These are phyloP conservation scores for Kuraishia hungarica DNA, from an alignment of 805 yeast species.

Conservation along the genomic window DNA sequence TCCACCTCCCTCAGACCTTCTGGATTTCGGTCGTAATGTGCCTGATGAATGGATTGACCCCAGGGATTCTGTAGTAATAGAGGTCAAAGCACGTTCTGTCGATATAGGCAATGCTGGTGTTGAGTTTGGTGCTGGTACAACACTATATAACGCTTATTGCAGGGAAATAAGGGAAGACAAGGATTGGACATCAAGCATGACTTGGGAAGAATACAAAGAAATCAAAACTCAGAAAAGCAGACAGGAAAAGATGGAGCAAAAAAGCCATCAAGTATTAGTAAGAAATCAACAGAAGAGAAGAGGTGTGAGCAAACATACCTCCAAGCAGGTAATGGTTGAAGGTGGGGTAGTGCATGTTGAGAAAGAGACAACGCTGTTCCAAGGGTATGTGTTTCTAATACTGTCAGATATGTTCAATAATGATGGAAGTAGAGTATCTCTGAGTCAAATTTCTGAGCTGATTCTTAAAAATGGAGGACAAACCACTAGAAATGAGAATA, in stretches of 20 bases:
- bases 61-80: slow-evolving; percentile 65
- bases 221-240: slow-evolving; percentile 2
- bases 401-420: slow-evolving; percentile 35
- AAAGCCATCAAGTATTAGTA: slow-evolving; percentile 2
- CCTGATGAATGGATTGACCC: slow-evolving; percentile 83
- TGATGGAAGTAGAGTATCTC: slow-evolving; percentile 16
- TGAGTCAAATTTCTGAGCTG: slow-evolving; percentile 26
- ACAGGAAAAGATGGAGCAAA: slow-evolving; percentile 2
- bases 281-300: slow-evolving; percentile 5
- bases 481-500: slow-evolving; percentile 26
- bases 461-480: slow-evolving; percentile 44
- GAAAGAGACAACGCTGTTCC: slow-evolving; percentile 29
- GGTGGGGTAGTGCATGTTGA: slow-evolving; percentile 1
- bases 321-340: neutral
- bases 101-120: slow-evolving; percentile 33
- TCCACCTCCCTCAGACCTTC: slow-evolving; percentile 30
- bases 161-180: slow-evolving; percentile 63
- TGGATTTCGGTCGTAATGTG: slow-evolving; percentile 48
- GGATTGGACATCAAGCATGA: slow-evolving; percentile 42
- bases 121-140: slow-evolving; percentile 55
- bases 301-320: neutral
- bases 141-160: slow-evolving; percentile 73
- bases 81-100: slow-evolving; percentile 74
- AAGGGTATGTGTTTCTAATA: slow-evolving; percentile 37
- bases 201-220: slow-evolving; percentile 41